Conservation (phyloP, 768 basidiomycete species). For the Agaricus subrufescens region DNA sequence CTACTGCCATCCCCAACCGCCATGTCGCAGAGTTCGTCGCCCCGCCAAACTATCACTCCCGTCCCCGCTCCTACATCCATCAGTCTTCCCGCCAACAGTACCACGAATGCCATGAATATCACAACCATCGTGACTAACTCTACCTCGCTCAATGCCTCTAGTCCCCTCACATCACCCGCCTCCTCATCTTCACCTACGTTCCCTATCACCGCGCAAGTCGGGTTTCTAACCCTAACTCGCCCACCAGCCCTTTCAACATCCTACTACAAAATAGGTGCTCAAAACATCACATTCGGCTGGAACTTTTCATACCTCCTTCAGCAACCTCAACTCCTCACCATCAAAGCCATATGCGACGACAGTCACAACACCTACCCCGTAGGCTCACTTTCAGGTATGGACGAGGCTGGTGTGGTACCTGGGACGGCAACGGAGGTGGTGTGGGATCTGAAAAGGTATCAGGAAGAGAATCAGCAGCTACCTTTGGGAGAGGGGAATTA, state of each 20-base stretch:
- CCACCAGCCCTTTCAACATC: slow-evolving; percentile 73
- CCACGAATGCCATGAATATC: too few species aligned
- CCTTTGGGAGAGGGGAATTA: slow-evolving; percentile 73
- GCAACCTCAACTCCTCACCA: slow-evolving; percentile 63
- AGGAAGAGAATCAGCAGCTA: slow-evolving; percentile 46
- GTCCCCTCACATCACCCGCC: not conserved
- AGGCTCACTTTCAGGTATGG: slow-evolving; percentile 41
- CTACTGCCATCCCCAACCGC: too few species aligned
- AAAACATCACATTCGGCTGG: slow-evolving; percentile 82
- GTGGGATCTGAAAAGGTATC: slow-evolving; percentile 73
- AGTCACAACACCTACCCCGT: slow-evolving; percentile 84
- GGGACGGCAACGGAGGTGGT: slow-evolving; percentile 62
- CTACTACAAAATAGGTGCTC: slow-evolving; percentile 76
- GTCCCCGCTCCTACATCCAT: too few species aligned
- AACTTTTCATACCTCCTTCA: slow-evolving; percentile 67
- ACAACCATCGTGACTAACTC: too few species aligned
- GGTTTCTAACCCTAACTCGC: slow-evolving; percentile 40
- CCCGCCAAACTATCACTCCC: too few species aligned
- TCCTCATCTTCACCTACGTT: not conserved
- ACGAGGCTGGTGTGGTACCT: slow-evolving; percentile 47
- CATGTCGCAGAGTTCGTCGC: too few species aligned
- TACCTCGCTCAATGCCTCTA: not conserved
- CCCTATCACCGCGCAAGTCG: too few species aligned
- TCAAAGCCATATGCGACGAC: slow-evolving; percentile 63
- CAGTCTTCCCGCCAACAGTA: too few species aligned